Evolutionary conservation across 179 eudicot species (phyloP), one percentile per base, ranked within the genome.

Genomic region (Patellifolia procumbens): DNA sequence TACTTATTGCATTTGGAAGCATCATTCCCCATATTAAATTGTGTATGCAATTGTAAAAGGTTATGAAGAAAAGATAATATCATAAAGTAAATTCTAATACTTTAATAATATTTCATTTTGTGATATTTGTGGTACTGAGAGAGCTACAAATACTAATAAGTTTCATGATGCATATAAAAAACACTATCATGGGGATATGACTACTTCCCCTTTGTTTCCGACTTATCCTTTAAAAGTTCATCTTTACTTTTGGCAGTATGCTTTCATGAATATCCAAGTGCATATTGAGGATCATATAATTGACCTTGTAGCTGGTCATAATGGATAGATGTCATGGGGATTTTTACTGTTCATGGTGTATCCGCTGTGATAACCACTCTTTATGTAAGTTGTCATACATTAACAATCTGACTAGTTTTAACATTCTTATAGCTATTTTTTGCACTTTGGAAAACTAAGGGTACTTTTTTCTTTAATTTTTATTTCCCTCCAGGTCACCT

Each of bases 331-430:
- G n/a, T 76, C 87, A 75, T 74, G 81, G 81, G 0, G 10, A 84
- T 76, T 70, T 94, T 94, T 74, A 82, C 85, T 17, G 68, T 94
- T 37, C 86, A 77, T 76, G 98, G 90, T 63, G 82, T 80, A 70
- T 83, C 72, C 70, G 86, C 85, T 72, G 98, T 97, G 63, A 69
- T 88, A 74, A 92, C 98, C 56, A 89, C 92, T 79, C 77, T 94
- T 37, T 89, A 84, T 83, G 91, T 90, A 82, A 89, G 94, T 88
- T 84, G n/a, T 31, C 17, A 66, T 31, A 32, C 74, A 51, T 78
- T 68, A 37, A 59, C 59, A 46, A 58, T 65, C 24, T 31, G 15
- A 11, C 45, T 24, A 22, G 62, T 37, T 58, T 2, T 6, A 34
- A 15, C 5, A 34, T 17, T 15, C 17, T 1, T 26, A 9, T 12